phyloP scores from a whole-genome alignment of 1,284 basidiomycete species.

The Takashimella koratensis region DNA sequence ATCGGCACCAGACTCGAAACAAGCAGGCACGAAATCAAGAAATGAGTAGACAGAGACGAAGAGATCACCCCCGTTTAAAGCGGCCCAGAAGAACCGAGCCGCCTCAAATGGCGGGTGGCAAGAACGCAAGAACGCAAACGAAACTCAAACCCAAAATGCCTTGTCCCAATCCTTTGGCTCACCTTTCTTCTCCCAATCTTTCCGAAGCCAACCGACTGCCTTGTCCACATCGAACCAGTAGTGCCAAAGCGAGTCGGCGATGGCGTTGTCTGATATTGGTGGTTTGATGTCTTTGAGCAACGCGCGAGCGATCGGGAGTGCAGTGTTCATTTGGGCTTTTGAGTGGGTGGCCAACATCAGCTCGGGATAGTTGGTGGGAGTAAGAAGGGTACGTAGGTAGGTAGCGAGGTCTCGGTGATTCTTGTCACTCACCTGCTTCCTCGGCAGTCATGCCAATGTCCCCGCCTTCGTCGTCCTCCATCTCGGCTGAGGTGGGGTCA shows the following conservation, averaged over 20 bases:
- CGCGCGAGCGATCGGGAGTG: constrained; percentile 63
- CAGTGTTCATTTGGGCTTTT: constrained; percentile 73
- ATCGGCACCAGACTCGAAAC: constrained; percentile 5
- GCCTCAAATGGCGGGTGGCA: no score
- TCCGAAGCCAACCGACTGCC: constrained; percentile 66
- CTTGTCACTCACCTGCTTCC: constrained; percentile 30
- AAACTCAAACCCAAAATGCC: no score
- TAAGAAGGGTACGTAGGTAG: neutral
- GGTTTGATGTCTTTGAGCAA: constrained; percentile 67
- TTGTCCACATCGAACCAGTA: constrained; percentile 81
- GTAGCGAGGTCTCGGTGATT: constrained; percentile 61
- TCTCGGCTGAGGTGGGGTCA: constrained; percentile 44
- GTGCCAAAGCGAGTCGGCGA: constrained; percentile 83
- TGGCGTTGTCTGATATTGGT: constrained; percentile 66
- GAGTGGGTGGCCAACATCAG: no score
- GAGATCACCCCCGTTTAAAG: neutral
- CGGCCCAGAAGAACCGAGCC: no score
- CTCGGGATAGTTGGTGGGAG: constrained; percentile 3
- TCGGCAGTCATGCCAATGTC: constrained; percentile 40
- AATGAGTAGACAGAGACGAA: neutral
- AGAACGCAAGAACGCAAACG: no score
- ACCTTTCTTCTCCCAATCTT: constrained; percentile 70
- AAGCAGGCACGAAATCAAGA: constrained; percentile 2
- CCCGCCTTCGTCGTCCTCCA: constrained; percentile 48
- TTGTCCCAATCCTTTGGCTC: no score